These are phyloP conservation scores for Auriscalpium vulgare DNA, from an alignment of 768 basidiomycete species.

Conservation along the genomic window DNA sequence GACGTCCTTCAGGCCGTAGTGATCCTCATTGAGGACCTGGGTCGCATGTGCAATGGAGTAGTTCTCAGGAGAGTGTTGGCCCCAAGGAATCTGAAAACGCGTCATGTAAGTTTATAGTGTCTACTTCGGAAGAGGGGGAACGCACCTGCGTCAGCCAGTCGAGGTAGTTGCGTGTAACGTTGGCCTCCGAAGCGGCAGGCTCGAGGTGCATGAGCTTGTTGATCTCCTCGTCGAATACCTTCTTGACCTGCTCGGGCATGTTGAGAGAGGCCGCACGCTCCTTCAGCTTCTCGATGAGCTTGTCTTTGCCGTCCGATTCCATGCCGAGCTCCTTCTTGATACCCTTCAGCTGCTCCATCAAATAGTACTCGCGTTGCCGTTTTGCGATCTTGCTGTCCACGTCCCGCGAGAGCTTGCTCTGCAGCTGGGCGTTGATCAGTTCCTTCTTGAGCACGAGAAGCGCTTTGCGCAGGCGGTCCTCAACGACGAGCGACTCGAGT, in stretches of 20 bases:
- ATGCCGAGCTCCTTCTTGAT: slow-evolving; percentile 96
- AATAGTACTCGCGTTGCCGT: slow-evolving; percentile 87
- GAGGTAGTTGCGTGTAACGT: slow-evolving; percentile 89
- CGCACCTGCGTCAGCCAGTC: slow-evolving; percentile 83
- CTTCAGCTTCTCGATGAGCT: slow-evolving; percentile 86
- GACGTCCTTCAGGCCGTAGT: slow-evolving; percentile 87
- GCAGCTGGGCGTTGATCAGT: slow-evolving; percentile 92
- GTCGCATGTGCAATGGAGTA: slow-evolving; percentile 80
- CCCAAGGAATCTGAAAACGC: slow-evolving; percentile 81
- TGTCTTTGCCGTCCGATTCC: slow-evolving; percentile 93
- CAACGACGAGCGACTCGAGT: slow-evolving; percentile 76
- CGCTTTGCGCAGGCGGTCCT: slow-evolving; percentile 85
- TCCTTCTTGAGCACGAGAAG: slow-evolving; percentile 95
- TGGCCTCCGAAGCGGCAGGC: slow-evolving; percentile 86
- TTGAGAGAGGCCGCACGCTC: slow-evolving; percentile 73
- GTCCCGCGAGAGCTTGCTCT: slow-evolving; percentile 85
- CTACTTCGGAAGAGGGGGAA: slow-evolving; percentile 1
- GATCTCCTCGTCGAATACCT: slow-evolving; percentile 95
- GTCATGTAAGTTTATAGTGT: neutral
- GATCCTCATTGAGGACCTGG: slow-evolving; percentile 85
- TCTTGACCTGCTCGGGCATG: slow-evolving; percentile 85
- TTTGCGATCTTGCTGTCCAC: slow-evolving; percentile 95
- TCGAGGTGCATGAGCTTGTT: slow-evolving; percentile 85
- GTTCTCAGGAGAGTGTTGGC: slow-evolving; percentile 88
- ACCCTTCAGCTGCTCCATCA: slow-evolving; percentile 94